phyloP scores from a whole-genome alignment of 2,329 filamentous ascomycete species.

The Epichloe hybrida region DNA sequence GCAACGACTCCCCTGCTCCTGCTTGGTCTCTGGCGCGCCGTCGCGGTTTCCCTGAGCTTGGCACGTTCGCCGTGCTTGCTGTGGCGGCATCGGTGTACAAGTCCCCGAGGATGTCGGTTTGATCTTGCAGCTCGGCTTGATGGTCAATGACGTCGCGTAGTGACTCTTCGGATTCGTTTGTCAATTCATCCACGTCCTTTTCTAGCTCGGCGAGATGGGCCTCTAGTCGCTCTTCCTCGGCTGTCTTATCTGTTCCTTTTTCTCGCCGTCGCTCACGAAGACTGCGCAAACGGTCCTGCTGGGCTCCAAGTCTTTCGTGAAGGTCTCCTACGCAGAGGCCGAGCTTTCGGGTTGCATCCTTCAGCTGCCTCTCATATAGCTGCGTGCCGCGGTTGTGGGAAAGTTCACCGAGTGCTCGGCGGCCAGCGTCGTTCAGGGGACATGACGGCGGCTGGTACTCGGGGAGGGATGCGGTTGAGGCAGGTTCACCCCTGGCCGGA shows the following conservation, averaged over 20 bases:
- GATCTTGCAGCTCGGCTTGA: conserved; percentile 35
- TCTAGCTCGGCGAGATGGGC: conserved; percentile 26
- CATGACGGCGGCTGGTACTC: conserved; percentile 35
- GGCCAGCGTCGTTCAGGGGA: conserved; percentile 27
- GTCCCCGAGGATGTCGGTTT: conserved; percentile 24
- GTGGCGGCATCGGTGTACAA: conserved; percentile 18
- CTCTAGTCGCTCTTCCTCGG: conserved; percentile 25
- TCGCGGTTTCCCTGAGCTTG: conserved; percentile 7
- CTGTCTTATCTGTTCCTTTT: conserved; percentile 21
- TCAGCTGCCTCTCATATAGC: conserved; percentile 33
- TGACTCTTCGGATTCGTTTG: conserved; percentile 30
- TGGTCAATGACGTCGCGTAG: conserved; percentile 37
- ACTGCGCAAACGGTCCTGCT: conserved; percentile 20
- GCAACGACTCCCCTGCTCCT: neutral
- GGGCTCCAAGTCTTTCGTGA: conserved; percentile 32
- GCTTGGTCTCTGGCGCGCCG: conserved; percentile 5
- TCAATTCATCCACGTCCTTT: conserved; percentile 26
- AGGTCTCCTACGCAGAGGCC: conserved; percentile 32
- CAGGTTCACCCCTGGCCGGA: neutral
- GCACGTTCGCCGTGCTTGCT: neutral
- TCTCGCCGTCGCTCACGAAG: conserved; percentile 23
- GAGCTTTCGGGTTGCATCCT: conserved; percentile 29
- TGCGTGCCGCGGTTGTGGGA: conserved; percentile 26
- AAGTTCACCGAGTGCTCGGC: conserved; percentile 29
- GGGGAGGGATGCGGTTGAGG: conserved; percentile 24